Evolutionary conservation across 345 rosid species (phyloP).

Genomic region (Alliaria petiolata): DNA sequence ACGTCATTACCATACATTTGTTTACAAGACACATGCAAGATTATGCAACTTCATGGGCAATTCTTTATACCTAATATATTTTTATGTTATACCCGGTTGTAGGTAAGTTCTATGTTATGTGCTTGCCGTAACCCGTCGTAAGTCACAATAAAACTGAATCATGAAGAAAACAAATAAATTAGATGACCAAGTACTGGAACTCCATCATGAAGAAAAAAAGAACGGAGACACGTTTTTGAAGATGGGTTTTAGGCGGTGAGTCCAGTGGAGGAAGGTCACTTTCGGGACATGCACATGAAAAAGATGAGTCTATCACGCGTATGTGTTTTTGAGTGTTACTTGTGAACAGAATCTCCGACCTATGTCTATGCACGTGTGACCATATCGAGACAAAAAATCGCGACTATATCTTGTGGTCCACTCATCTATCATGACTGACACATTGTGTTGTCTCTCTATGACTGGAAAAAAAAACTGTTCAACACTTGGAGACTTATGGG

Average conservation of each 20-base stretch:
- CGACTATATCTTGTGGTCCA: constrained; percentile 18
- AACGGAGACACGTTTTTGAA: constrained; percentile 10
- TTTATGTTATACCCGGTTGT: neutral
- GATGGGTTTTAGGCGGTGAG: constrained; percentile 19
- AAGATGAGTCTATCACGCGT: constrained; percentile 26
- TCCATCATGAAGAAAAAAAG: neutral
- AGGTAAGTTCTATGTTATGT: neutral
- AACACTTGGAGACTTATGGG: neutral
- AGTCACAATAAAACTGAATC: neutral
- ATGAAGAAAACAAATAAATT: neutral
- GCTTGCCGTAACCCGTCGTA: neutral
- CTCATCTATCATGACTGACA: neutral
- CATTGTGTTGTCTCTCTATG: constrained; percentile 13
- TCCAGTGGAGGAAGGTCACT: constrained; percentile 22
- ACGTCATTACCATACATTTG: neutral
- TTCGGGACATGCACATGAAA: constrained; percentile 15
- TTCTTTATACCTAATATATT: neutral
- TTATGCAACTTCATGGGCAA: constrained; percentile 11
- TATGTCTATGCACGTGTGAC: constrained; percentile 26
- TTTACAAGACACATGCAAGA: constrained; percentile 5
- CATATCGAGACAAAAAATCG: constrained; percentile 1
- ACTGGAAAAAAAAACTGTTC: neutral
- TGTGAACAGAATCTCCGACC: constrained; percentile 24
- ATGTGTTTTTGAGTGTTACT: constrained; percentile 13
- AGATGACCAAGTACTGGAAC: neutral